phyloP scores from a whole-genome alignment of 371 early-diverging fungal species.

The Lichtheimia corymbifera region DNA sequence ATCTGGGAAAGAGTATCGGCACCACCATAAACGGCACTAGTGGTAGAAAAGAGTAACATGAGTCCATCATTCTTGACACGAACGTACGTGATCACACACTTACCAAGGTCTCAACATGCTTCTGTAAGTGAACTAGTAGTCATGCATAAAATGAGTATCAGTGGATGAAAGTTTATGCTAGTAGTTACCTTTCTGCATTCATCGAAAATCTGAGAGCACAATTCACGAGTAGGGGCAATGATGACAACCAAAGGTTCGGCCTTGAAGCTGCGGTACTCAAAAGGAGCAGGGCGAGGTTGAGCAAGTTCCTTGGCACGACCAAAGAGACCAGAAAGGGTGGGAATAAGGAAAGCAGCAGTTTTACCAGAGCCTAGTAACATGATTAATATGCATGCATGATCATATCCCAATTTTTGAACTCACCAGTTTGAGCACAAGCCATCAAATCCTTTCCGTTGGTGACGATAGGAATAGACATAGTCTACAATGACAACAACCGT shows the following conservation, averaged over 20 bases:
- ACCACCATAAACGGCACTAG: slow-evolving; percentile 90
- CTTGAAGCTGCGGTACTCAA: slow-evolving; percentile 29
- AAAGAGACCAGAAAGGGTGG: slow-evolving; percentile 49
- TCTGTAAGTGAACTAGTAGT: slow-evolving; percentile 22
- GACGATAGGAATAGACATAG: slow-evolving; percentile 68
- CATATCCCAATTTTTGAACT: neutral
- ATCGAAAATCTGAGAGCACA: slow-evolving; percentile 41
- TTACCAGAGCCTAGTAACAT: slow-evolving; percentile 63
- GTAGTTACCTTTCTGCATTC: slow-evolving; percentile 22
- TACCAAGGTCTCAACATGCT: slow-evolving; percentile 36
- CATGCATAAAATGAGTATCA: neutral
- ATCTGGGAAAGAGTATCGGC: slow-evolving; percentile 84
- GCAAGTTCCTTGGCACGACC: slow-evolving; percentile 25
- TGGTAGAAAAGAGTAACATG: neutral
- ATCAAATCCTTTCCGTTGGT: slow-evolving; percentile 68
- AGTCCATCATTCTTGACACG: neutral
- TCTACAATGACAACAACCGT: slow-evolving; percentile 38
- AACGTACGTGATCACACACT: neutral
- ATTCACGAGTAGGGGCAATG: slow-evolving; percentile 51
- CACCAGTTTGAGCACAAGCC: slow-evolving; percentile 85
- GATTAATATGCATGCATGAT: neutral
- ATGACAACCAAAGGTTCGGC: slow-evolving; percentile 44
- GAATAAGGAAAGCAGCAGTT: slow-evolving; percentile 75
- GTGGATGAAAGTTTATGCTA: neutral
- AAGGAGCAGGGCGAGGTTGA: slow-evolving; percentile 31